A percentile compares a stretch with the other conserved stretches of the same genome.
phyloP scores from a whole-genome alignment of 805 yeast genomes.

The Wickerhamomyces chambardii region DNA sequence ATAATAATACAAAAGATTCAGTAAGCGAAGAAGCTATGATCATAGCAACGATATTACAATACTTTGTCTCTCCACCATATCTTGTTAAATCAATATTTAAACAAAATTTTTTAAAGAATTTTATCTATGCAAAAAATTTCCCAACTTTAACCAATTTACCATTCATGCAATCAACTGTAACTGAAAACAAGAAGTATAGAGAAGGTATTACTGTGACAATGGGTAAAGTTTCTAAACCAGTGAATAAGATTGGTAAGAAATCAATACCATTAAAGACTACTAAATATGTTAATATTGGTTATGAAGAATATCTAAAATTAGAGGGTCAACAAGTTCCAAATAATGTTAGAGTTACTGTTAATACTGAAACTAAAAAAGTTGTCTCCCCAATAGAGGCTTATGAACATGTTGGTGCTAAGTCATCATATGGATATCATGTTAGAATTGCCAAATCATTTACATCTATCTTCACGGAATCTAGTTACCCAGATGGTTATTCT shows the following conservation, averaged over 20 bases:
- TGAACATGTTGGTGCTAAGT: conserved; percentile 48
- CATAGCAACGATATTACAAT: conserved; percentile 67
- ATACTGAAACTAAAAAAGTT: conserved; percentile 46
- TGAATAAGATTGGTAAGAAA: conserved; percentile 30
- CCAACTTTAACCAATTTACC: conserved; percentile 74
- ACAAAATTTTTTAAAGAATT: conserved; percentile 32
- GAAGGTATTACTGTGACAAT: conserved; percentile 51
- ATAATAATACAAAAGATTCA: conserved; percentile 8
- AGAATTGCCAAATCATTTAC: conserved; percentile 55
- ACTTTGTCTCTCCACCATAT: conserved; percentile 79
- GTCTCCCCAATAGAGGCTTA: conserved; percentile 71
- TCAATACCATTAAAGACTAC: conserved; percentile 48
- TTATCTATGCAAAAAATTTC: conserved; percentile 54
- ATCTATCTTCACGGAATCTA: conserved; percentile 61
- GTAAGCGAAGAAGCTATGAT: conserved; percentile 33
- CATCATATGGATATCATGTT: conserved; percentile 67
- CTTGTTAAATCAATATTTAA: conserved; percentile 58
- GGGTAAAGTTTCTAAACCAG: conserved; percentile 24
- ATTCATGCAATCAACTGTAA: conserved; percentile 41
- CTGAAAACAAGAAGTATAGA: conserved; percentile 29
- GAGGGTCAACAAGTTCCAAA: conserved; percentile 56
- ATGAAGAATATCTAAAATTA: conserved; percentile 46
- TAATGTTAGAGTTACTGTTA: conserved; percentile 76
- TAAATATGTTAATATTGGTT: conserved; percentile 72
- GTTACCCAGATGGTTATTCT: conserved; percentile 59